Base-by-base conservation (phyloP, 2,329 filamentous ascomycete genomes). In the Epichloe uncinata region DNA sequence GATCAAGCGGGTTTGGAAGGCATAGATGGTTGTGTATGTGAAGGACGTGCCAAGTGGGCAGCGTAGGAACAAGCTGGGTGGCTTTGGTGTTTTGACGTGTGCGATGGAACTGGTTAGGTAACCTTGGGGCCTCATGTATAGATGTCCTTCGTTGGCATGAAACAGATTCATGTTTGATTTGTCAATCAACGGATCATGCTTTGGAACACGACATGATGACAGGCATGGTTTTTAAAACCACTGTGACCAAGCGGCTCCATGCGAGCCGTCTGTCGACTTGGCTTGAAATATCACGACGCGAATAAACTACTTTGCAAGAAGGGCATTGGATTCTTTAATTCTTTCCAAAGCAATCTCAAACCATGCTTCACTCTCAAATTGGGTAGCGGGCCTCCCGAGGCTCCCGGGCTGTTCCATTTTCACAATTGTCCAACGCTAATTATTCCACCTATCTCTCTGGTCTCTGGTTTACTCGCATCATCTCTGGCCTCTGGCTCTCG, bases 1-100 rank as follows among this genome's bases (percentile, higher is more conserved):
- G 34, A 76, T 96, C 57, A 88, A 85, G 77, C 80, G 85, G 64
- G 73, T 97, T 55, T 98, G 93, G 93, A 87, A 77, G 62, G 91
- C 93, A 61, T 87, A 72, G 61, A 52, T 44, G n/a, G 42, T 50
- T 12, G 16, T 42, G 20, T 36, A 15, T 41, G 8, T 18, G 4
- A 11, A 12, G 30, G 9, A 42, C n/a, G 18, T 15, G 35, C n/a
- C 26, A 41, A 43, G 11, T 30, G n/a, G 6, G 41, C 12, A 30
- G 26, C 13, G 20, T 20, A 18, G 30, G 22, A 34, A 18, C 15
- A 15, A 13, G 20, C 15, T 45, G 49, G 42, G 46, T 15, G 41
- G 35, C 34, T 45, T 38, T 8, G 8, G 26, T 30, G 7, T 51
- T 18, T 36, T 20, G 41, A 42, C 30, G 22, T 41, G 18, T 40